These are phyloP conservation scores for Cryptococcus neoformans DNA, from an alignment of 1,284 basidiomycete species.

Conservation along the genomic window DNA sequence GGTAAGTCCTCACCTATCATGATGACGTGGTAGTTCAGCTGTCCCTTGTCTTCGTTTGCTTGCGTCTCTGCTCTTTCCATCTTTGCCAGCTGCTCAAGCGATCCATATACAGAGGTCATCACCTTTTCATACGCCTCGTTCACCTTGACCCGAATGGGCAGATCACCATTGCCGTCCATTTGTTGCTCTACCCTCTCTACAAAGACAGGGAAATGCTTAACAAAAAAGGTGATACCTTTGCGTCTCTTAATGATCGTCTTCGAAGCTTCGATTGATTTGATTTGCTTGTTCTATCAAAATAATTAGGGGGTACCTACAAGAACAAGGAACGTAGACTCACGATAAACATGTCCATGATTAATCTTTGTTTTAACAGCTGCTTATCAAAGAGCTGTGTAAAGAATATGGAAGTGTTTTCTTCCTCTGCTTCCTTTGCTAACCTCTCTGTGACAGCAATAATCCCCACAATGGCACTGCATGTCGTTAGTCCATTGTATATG, in stretches of 20 bases:
- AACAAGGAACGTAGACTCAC: slow-evolving; percentile 54
- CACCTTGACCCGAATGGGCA: slow-evolving; percentile 74
- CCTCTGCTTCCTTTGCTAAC: slow-evolving; percentile 67
- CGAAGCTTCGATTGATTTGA: slow-evolving; percentile 84
- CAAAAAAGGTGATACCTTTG: slow-evolving; percentile 82
- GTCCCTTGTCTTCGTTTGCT: slow-evolving; percentile 85
- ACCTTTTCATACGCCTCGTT: slow-evolving; percentile 85
- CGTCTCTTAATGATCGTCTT: slow-evolving; percentile 77
- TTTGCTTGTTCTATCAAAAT: slow-evolving; percentile 67
- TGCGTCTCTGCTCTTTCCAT: slow-evolving; percentile 65
- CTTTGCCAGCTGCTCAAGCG: slow-evolving; percentile 91
- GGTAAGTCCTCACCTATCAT: slow-evolving; percentile 71
- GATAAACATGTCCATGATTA: slow-evolving; percentile 70
- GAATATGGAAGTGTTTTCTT: slow-evolving; percentile 73
- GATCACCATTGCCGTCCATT: slow-evolving; percentile 68
- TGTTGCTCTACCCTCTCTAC: slow-evolving; percentile 81
- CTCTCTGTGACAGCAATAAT: slow-evolving; percentile 76
- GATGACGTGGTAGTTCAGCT: slow-evolving; percentile 93
- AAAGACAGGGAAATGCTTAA: slow-evolving; percentile 88
- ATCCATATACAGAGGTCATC: slow-evolving; percentile 84
- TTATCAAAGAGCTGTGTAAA: slow-evolving; percentile 71
- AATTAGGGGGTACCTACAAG: not conserved
- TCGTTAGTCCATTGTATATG: not conserved
- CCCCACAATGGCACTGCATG: slow-evolving; percentile 55
- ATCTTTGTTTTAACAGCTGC: slow-evolving; percentile 71